phyloP scores from a whole-genome alignment of 768 basidiomycete genomes.

The Thelephora ganbajun region DNA sequence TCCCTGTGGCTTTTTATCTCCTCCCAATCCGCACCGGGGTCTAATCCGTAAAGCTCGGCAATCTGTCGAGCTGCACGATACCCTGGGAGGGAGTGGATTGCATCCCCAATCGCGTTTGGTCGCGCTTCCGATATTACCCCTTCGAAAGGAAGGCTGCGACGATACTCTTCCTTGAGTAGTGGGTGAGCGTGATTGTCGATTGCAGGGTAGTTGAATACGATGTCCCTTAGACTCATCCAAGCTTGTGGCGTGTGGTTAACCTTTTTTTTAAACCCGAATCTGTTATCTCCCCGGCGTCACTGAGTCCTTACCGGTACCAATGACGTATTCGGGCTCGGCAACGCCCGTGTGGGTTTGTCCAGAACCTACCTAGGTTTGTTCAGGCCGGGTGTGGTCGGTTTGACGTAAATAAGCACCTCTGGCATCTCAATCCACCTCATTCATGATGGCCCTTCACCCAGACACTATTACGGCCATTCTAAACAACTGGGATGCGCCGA shows the following conservation, averaged over 20 bases:
- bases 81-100: slow-evolving; percentile 42
- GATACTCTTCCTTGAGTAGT: slow-evolving; percentile 33
- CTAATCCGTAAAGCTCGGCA: slow-evolving; percentile 30
- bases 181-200: slow-evolving; percentile 79
- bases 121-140: slow-evolving; percentile 52
- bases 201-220: slow-evolving; percentile 27
- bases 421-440: no score
- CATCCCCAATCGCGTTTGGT: slow-evolving; percentile 38
- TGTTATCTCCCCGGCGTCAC: no score
- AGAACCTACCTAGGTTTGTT: not conserved
- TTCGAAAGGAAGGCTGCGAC: slow-evolving; percentile 40
- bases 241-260: no score
- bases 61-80: slow-evolving; percentile 45
- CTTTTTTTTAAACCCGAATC: no score
- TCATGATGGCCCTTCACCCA: no score
- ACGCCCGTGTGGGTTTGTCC: not conserved
- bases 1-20: slow-evolving; percentile 35
- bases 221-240: not conserved
- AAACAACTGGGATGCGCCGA: no score
- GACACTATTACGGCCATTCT: no score
- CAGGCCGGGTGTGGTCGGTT: not conserved
- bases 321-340: no score
- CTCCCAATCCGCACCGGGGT: slow-evolving; percentile 34
- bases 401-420: not conserved
- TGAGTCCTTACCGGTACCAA: no score